Percentiles rank a stretch among this genome's conserved stretches.
phyloP scores from a whole-genome alignment of 257 asterid species.

The Gentiana macrophylla region DNA sequence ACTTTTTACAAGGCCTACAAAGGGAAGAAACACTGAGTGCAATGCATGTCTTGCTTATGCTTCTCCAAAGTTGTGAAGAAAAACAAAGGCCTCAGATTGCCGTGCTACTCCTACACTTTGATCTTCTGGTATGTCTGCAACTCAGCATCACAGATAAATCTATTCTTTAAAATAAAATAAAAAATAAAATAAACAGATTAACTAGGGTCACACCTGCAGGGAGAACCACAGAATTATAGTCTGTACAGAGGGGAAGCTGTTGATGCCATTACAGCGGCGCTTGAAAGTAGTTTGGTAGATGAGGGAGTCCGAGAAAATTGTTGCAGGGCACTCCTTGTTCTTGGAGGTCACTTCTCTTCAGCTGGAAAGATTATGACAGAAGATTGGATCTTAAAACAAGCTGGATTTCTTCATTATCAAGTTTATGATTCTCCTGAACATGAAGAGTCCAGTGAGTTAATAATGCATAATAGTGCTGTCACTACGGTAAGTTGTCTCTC shows the following conservation, averaged over 20 bases:
- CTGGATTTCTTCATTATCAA: conserved; percentile 51
- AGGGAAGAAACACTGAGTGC: conserved; percentile 35
- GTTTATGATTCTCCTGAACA: conserved; percentile 34
- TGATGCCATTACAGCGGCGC: conserved; percentile 47
- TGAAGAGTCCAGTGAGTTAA: conserved; percentile 15
- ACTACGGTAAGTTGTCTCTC: conserved; percentile 23
- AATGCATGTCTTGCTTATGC: conserved; percentile 41
- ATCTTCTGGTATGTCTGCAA: conserved; percentile 42
- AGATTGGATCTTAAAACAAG: conserved; percentile 52
- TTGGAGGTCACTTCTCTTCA: conserved; percentile 73
- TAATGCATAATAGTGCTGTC: conserved; percentile 13
- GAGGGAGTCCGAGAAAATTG: conserved; percentile 46
- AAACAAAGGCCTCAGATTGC: conserved; percentile 58
- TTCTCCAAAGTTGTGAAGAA: conserved; percentile 46
- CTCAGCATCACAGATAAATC: neutral
- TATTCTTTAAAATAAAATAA: conserved; percentile 4
- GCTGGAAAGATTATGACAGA: conserved; percentile 51
- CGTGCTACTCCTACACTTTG: conserved; percentile 55
- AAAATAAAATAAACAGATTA: conserved; percentile 5
- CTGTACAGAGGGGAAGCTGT: conserved; percentile 67
- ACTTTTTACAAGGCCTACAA: conserved; percentile 33
- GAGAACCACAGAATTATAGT: conserved; percentile 41
- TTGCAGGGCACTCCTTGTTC: conserved; percentile 48
- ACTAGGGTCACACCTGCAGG: conserved; percentile 25
- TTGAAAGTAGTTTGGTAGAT: conserved; percentile 38